These are phyloP conservation scores for Phaeolepiota aurea DNA, from an alignment of 768 basidiomycete genomes.

Conservation along the genomic window DNA sequence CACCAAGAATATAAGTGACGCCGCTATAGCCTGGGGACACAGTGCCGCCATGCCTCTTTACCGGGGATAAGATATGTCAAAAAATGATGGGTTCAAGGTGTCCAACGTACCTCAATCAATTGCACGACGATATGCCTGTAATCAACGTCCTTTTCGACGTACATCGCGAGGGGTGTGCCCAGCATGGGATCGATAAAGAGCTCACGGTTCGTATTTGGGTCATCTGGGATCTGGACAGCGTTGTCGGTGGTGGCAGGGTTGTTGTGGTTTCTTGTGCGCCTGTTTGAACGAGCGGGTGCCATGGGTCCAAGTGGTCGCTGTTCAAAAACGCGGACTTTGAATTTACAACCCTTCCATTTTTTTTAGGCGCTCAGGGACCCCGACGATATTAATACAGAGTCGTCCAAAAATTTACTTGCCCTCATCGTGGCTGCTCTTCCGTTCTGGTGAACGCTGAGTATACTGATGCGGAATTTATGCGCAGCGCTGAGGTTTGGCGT, in stretches of 20 bases:
- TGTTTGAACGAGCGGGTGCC: slow-evolving; percentile 66
- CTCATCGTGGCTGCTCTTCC: too few species aligned
- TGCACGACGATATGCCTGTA: slow-evolving; percentile 58
- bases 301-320: slow-evolving; percentile 48
- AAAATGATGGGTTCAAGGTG: neutral
- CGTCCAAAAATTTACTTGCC: too few species aligned
- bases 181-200: slow-evolving; percentile 81
- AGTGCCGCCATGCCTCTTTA: slow-evolving; percentile 70
- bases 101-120: slow-evolving; percentile 44
- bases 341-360: neutral
- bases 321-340: neutral
- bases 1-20: slow-evolving; percentile 75
- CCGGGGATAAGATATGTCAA: slow-evolving; percentile 1
- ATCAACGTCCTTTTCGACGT: slow-evolving; percentile 74
- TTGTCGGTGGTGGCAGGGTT: slow-evolving; percentile 27
- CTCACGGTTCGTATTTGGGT: slow-evolving; percentile 30
- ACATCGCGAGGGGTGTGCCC: slow-evolving; percentile 66
- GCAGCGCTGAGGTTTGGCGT: neutral
- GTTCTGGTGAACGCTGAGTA: too few species aligned
- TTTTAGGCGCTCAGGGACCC: neutral
- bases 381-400: neutral
- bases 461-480: too few species aligned
- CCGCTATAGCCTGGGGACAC: slow-evolving; percentile 72
- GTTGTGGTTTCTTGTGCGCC: slow-evolving; percentile 30
- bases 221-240: slow-evolving; percentile 17